Evolutionary conservation across 495 filamentous ascomycete species (phyloP).

Genomic region (Aspergillus ellipticus): DNA sequence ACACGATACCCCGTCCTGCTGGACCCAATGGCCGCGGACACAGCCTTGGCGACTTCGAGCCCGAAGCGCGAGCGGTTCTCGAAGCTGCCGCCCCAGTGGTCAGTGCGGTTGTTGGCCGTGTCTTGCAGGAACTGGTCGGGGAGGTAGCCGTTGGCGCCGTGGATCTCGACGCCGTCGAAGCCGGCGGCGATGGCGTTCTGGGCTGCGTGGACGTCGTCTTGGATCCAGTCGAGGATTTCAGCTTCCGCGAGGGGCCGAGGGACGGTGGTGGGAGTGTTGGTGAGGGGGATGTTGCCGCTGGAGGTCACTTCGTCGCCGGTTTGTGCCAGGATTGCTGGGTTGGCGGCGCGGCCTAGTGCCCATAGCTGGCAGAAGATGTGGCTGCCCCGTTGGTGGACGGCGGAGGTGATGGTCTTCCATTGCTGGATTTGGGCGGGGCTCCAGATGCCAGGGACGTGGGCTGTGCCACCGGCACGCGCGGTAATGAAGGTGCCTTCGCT

Average conservation of each 20-base stretch:
- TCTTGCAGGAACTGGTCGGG: constrained; percentile 71
- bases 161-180: constrained; percentile 74
- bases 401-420: constrained; percentile 46
- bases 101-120: constrained; percentile 58
- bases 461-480: constrained; percentile 36
- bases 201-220: constrained; percentile 55
- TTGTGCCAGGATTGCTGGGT: constrained; percentile 32
- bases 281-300: neutral
- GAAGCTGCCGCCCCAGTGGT: constrained; percentile 64
- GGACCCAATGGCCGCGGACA: constrained; percentile 61
- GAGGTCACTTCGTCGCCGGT: constrained; percentile 9
- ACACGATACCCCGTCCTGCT: constrained; percentile 60
- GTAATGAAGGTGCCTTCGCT: constrained; percentile 64
- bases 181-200: constrained; percentile 61
- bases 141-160: constrained; percentile 71
- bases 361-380: constrained; percentile 47
- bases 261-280: constrained; percentile 39
- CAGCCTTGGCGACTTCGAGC: constrained; percentile 58
- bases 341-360: constrained; percentile 57
- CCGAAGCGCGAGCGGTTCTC: constrained; percentile 66
- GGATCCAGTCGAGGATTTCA: constrained; percentile 54
- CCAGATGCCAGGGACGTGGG: constrained; percentile 45
- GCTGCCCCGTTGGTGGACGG: constrained; percentile 47
- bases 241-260: constrained; percentile 9
- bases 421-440: constrained; percentile 36